These are phyloP conservation scores for Aureobasidium uvarum DNA, from an alignment of 2,329 filamentous ascomycete genomes.

Conservation along the genomic window DNA sequence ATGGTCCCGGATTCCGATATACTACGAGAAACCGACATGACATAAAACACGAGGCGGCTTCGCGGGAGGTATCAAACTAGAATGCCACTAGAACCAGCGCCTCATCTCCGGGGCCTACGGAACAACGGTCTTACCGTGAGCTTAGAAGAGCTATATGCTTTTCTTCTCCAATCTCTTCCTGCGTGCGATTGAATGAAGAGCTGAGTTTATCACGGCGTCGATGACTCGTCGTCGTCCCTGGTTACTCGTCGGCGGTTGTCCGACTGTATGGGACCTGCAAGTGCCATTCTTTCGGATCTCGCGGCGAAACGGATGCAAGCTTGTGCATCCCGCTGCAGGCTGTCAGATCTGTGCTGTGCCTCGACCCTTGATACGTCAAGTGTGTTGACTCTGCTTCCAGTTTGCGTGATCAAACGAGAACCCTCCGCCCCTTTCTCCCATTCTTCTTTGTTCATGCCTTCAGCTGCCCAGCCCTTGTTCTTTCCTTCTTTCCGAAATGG, in stretches of 20 bases:
- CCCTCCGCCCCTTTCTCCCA: background rate
- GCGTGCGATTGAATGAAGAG: slow-evolving; percentile 9
- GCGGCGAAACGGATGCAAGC: slow-evolving; percentile 23
- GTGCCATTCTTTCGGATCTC: slow-evolving; percentile 11
- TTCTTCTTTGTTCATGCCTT: slow-evolving; percentile 7
- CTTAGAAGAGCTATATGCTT: slow-evolving; percentile 20
- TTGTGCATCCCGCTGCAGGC: slow-evolving; percentile 24
- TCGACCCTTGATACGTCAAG: slow-evolving; percentile 19
- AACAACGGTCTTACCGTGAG: slow-evolving; percentile 18
- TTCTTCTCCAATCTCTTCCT: slow-evolving; percentile 15
- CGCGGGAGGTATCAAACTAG: slow-evolving; percentile 24
- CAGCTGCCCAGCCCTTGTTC: slow-evolving; percentile 10
- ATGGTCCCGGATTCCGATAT: slow-evolving; percentile 15
- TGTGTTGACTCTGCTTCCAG: slow-evolving; percentile 12
- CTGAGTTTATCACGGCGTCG: background rate
- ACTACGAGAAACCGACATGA: slow-evolving; percentile 18
- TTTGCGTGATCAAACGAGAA: slow-evolving; percentile 22
- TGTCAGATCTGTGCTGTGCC: slow-evolving; percentile 20
- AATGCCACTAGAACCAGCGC: slow-evolving; percentile 26
- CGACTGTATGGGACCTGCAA: slow-evolving; percentile 18
- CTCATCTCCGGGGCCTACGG: slow-evolving; percentile 24
- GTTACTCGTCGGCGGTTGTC: slow-evolving; percentile 11
- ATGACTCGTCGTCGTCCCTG: slow-evolving; percentile 19
- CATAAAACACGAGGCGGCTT: slow-evolving; percentile 25
- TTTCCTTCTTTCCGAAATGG: slow-evolving; percentile 14